Conservation (phyloP, 2,329 filamentous ascomycete species). For the Lecanicillium sp. region DNA sequence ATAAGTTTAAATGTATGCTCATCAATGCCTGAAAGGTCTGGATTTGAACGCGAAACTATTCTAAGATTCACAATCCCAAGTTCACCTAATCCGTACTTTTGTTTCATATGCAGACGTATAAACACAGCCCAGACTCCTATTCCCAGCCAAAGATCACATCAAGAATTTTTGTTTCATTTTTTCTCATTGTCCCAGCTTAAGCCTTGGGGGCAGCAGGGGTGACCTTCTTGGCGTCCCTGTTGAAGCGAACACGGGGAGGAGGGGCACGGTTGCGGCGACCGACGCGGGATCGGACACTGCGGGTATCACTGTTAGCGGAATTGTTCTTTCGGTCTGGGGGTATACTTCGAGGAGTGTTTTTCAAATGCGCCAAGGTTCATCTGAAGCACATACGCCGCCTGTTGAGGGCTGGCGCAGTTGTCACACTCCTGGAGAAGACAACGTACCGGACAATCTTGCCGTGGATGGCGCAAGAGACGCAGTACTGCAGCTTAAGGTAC, state of each 20-base stretch:
- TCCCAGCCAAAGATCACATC: slow-evolving; percentile 25
- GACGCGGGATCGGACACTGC: slow-evolving; percentile 90
- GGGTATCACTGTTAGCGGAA: slow-evolving; percentile 34
- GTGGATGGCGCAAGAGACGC: slow-evolving; percentile 99
- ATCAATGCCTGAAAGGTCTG: slow-evolving; percentile 13
- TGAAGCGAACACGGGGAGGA: slow-evolving; percentile 95
- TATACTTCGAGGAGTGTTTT: slow-evolving; percentile 27
- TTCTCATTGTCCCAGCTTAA: slow-evolving; percentile 22
- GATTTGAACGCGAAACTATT: slow-evolving; percentile 18
- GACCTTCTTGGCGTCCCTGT: slow-evolving; percentile 99
- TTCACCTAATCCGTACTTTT: slow-evolving; percentile 28
- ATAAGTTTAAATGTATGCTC: not conserved
- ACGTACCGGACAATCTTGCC: slow-evolving; percentile 99
- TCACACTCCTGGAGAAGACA: slow-evolving; percentile 51
- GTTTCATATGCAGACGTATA: slow-evolving; percentile 33
- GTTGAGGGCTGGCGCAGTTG: slow-evolving; percentile 41
- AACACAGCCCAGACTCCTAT: slow-evolving; percentile 32
- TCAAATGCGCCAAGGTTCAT: slow-evolving; percentile 54
- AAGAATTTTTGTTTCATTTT: slow-evolving; percentile 11
- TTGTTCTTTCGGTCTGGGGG: slow-evolving; percentile 21
- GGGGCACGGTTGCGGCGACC: slow-evolving; percentile 98
- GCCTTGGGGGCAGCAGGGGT: slow-evolving; percentile 58
- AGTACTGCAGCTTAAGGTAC: slow-evolving; percentile 99
- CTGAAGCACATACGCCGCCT: slow-evolving; percentile 43
- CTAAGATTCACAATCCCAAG: slow-evolving; percentile 24